Evolutionary conservation across 192 early-diverging fungal species (phyloP).

Genomic region (Diversispora eburnea): DNA sequence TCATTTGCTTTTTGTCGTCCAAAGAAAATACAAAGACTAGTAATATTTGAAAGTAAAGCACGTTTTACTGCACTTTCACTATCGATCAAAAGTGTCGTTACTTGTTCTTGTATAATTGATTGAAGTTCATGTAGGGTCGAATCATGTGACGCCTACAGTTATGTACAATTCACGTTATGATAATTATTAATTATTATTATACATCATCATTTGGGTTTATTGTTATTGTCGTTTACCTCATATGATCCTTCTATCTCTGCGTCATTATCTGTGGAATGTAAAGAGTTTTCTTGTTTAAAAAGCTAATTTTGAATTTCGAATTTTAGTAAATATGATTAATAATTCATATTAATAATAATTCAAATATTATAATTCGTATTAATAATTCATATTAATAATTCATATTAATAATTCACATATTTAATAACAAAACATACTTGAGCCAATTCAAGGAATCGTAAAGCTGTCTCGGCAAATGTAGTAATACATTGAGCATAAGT

Average conservation of each 20-base stretch:
- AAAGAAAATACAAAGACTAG: constrained; percentile 78
- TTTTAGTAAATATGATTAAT: no score
- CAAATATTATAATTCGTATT: no score
- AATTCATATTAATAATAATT: no score
- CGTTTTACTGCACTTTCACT: constrained; percentile 76
- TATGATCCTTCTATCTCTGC: constrained; percentile 38
- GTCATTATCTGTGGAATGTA: constrained; percentile 41
- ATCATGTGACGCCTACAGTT: constrained; percentile 66
- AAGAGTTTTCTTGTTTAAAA: constrained; percentile 46
- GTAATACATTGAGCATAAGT: constrained; percentile 83
- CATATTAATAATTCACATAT: no score
- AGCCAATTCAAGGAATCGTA: constrained; percentile 69
- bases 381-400: no score
- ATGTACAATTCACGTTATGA: neutral
- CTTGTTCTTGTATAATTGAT: constrained; percentile 75
- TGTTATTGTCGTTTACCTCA: constrained; percentile 27
- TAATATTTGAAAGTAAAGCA: constrained; percentile 77
- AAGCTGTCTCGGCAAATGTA: constrained; percentile 71
- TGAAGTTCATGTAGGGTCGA: constrained; percentile 70
- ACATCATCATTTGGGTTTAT: neutral
- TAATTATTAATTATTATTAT: neutral
- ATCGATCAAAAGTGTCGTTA: constrained; percentile 78
- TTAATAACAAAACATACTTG: no score
- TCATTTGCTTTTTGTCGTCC: constrained; percentile 79
- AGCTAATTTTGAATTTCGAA: constrained; percentile 29